Base-by-base conservation (phyloP, 1,284 basidiomycete genomes). In the Inonotus hispidus region DNA sequence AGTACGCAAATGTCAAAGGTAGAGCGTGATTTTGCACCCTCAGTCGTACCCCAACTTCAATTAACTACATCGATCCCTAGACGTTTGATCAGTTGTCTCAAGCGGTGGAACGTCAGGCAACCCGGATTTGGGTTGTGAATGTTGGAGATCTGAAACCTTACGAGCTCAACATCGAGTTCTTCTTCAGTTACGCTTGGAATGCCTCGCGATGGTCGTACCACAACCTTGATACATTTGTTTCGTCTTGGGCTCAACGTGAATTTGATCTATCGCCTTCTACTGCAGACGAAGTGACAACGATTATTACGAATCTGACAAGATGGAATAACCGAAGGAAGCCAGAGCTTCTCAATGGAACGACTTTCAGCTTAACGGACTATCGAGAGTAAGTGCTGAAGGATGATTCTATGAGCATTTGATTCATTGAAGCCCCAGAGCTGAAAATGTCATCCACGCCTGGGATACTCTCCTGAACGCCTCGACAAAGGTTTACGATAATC, bases 131-230 rank as follows among this genome's bases (percentile, higher is more conserved):
- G 84, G 76, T 85, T 39, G 69, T 85, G 47, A 85, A 85, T 66
- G 83, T 86, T 38, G 87, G 87, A 21, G 88, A 90, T 66, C 71
- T 90, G 41, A 90, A 90, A 69, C 85, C 86, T 0, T 85, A 85
- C 66, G 88, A 91, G 66, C 79, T 84, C 67, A 81, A 85, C 49
- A 83, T 78, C 23, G 86, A 90, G 65, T 89, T 86, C 70, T 89
- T 87, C 76, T 73, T 90, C 64, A 76, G 74, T 19, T 79, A 82
- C 53, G 87, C 80, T 1, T 90, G 83, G 77, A 79, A 90, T 66
- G 71, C 82, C 0, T 73, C 80, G 0, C 70, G 74, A 10, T 84
- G 82, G 79, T 78, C 74, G 16, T 75, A 74, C 7, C 73, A 78
- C 59, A 85, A 85, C 64, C 67, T 88, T 41, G 69, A 78, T 53